Evolutionary conservation across 2,329 filamentous ascomycete genomes (phyloP).

Genomic region (Cadophora sp.): DNA sequence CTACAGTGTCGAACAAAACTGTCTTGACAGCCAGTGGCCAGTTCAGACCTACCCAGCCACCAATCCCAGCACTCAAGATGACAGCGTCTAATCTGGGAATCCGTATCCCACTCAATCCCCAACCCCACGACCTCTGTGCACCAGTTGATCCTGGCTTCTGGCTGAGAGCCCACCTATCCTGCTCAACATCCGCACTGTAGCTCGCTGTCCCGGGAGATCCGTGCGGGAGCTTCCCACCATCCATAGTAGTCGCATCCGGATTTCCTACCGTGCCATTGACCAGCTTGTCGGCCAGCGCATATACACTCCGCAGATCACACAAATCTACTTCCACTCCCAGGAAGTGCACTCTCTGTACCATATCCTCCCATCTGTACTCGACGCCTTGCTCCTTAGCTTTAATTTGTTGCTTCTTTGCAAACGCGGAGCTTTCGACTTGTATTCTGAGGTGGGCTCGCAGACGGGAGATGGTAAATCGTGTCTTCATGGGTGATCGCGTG

Average conservation of each 20-base stretch:
- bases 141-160: conserved; percentile 59
- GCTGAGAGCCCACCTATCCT: conserved; percentile 47
- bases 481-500: conserved; percentile 78
- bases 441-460: conserved; percentile 68
- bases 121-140: conserved; percentile 52
- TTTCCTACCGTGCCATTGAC: conserved; percentile 45
- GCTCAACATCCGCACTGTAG: conserved; percentile 38
- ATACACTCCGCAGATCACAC: conserved; percentile 61
- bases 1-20: conserved; percentile 65
- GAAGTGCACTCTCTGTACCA: conserved; percentile 61
- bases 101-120: conserved; percentile 50
- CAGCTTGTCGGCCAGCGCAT: conserved; percentile 42
- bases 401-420: conserved; percentile 55
- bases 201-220: conserved; percentile 44
- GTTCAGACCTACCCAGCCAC: conserved; percentile 82
- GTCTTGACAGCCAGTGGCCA: conserved; percentile 65
- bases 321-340: conserved; percentile 65
- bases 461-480: conserved; percentile 70
- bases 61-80: conserved; percentile 87
- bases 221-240: conserved; percentile 42
- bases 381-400: conserved; percentile 63
- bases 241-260: conserved; percentile 44
- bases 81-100: conserved; percentile 79
- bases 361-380: conserved; percentile 54
- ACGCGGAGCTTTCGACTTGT: conserved; percentile 50